These are phyloP conservation scores for Metschnikowia cubensis DNA, from an alignment of 805 yeast species.

Conservation along the genomic window DNA sequence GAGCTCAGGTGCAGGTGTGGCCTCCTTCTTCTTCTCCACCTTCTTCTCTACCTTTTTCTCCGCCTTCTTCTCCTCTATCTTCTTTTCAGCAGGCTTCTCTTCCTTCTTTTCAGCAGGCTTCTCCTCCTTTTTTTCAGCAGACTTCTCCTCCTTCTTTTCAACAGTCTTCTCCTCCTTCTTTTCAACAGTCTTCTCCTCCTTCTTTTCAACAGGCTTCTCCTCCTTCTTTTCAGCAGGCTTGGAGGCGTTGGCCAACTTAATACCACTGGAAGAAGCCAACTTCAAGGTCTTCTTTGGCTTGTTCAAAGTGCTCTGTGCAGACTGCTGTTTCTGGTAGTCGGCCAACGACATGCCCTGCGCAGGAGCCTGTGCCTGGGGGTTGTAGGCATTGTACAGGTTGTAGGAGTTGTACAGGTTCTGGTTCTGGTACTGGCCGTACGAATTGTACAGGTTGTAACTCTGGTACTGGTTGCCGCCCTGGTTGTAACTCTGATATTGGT, in stretches of 20 bases:
- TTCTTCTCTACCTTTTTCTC: conserved; percentile 11
- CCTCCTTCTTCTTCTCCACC: conserved; percentile 18
- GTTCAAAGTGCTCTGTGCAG: conserved; percentile 40
- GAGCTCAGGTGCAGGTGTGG: conserved; percentile 27
- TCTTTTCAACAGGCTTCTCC: conserved; percentile 28
- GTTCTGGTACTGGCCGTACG: conserved; percentile 19
- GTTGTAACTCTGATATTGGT: conserved; percentile 22
- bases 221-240: conserved; percentile 31
- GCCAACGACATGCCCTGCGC: conserved; percentile 65
- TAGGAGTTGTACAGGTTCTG: conserved; percentile 21
- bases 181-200: conserved; percentile 21
- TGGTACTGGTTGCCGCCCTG: conserved; percentile 10
- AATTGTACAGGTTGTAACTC: conserved; percentile 16
- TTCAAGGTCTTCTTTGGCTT: conserved; percentile 67
- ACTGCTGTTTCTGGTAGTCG: conserved; percentile 71
- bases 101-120: not conserved
- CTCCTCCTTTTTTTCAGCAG: not conserved
- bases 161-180: conserved; percentile 13
- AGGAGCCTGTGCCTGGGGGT: conserved; percentile 17
- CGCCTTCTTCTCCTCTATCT: conserved; percentile 8
- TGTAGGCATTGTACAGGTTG: conserved; percentile 14
- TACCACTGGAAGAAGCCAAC: conserved; percentile 60
- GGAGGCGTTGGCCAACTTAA: conserved; percentile 46
- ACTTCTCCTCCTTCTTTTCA: conserved; percentile 4
- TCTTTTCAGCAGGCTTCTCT: no score